These are phyloP conservation scores for Castanospermum australe DNA, from an alignment of 306 rosid genomes.

Conservation along the genomic window DNA sequence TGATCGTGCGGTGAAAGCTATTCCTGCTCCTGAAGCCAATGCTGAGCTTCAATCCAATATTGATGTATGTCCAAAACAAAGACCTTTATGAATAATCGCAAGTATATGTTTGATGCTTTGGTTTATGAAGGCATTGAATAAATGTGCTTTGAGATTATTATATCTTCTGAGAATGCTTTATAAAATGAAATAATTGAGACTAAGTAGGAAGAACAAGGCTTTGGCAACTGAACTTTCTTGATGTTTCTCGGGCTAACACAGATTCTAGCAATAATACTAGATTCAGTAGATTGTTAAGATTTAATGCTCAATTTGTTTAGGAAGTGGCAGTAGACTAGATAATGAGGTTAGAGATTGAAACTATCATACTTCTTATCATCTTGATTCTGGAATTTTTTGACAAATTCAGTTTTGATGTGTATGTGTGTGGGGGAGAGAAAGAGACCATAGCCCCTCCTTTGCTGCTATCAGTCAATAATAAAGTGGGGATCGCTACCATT, in stretches of 20 bases:
- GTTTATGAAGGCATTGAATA: constrained; percentile 2
- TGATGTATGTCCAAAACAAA: constrained; percentile 58
- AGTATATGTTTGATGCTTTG: not conserved
- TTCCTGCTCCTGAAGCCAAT: constrained; percentile 90
- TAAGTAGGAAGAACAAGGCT: not conserved
- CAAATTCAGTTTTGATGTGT: not conserved
- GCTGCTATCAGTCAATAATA: not conserved
- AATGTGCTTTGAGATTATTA: constrained; percentile 15
- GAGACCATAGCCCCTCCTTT: not conserved
- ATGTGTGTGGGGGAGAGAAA: not conserved
- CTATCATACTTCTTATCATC: not conserved
- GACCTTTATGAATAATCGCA: constrained; percentile 10
- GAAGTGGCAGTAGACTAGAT: not conserved
- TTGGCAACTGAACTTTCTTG: not conserved
- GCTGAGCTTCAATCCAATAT: constrained; percentile 88
- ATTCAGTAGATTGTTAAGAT: not conserved
- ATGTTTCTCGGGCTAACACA: not conserved
- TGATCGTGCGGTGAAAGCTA: constrained; percentile 57
- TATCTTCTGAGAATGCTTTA: constrained; percentile 11
- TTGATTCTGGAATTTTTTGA: not conserved
- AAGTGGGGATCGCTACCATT: not conserved
- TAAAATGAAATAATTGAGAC: not conserved
- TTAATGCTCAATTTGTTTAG: not conserved
- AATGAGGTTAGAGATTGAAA: not conserved
- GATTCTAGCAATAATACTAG: not conserved